phyloP scores from a whole-genome alignment of 257 asterid species.

The Solanum bulbocastanum region DNA sequence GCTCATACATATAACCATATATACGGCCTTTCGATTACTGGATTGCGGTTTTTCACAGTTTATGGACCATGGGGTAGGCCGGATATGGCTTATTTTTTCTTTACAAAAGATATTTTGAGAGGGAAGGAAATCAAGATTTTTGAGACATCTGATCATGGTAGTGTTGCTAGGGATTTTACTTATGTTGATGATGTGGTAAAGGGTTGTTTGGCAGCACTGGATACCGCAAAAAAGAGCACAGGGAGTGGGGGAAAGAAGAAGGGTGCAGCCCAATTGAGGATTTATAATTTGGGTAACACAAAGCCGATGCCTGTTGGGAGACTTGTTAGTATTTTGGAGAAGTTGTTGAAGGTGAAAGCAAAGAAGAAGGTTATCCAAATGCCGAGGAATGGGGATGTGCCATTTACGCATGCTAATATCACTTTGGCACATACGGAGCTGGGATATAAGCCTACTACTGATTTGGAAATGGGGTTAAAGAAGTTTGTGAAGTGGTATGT shows the following conservation, averaged over 20 bases:
- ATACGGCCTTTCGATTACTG: constrained; percentile 68
- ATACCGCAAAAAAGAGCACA: constrained; percentile 51
- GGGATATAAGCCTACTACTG: constrained; percentile 55
- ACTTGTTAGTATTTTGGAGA: constrained; percentile 65
- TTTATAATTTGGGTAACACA: constrained; percentile 63
- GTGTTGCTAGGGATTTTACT: constrained; percentile 74
- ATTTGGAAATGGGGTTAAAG: constrained; percentile 55
- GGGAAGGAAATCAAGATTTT: constrained; percentile 65
- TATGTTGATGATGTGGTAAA: constrained; percentile 77
- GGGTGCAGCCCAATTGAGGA: constrained; percentile 49
- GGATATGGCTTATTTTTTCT: constrained; percentile 79
- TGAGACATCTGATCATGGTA: constrained; percentile 53
- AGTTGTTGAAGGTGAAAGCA: constrained; percentile 54
- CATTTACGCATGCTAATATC: constrained; percentile 62
- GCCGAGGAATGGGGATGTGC: constrained; percentile 72
- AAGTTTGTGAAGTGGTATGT: constrained; percentile 69
- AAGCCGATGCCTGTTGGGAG: constrained; percentile 47
- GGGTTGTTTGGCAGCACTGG: constrained; percentile 71
- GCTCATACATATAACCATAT: constrained; percentile 78
- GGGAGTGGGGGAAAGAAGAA: constrained; percentile 65
- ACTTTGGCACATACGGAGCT: constrained; percentile 56
- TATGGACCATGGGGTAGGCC: constrained; percentile 97
- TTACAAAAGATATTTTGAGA: constrained; percentile 61
- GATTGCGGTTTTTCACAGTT: constrained; percentile 67
- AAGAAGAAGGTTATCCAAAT: constrained; percentile 41